phyloP scores from a whole-genome alignment of 2,329 filamentous ascomycete genomes.

The Onygenales sp. region DNA sequence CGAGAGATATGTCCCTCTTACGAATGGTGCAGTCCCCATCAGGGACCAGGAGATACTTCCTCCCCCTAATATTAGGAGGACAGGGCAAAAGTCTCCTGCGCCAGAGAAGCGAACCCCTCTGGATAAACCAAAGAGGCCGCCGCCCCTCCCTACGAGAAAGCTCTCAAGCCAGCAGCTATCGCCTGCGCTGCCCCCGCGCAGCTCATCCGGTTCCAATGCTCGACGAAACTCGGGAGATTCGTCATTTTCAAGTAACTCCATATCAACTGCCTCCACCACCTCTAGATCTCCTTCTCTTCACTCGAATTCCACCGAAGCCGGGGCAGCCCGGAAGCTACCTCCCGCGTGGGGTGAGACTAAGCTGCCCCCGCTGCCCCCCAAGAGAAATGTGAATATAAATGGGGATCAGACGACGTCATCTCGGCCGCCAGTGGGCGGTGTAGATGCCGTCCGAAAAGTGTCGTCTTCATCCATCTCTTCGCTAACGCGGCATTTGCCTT shows the following conservation, averaged over 20 bases:
- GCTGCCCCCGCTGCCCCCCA: conserved; percentile 47
- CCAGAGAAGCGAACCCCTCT: conserved; percentile 10
- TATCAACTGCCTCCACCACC: conserved; percentile 30
- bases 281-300: conserved; percentile 23
- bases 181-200: conserved; percentile 42
- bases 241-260: conserved; percentile 41
- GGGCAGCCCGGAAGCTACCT: conserved; percentile 31
- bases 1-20: conserved; percentile 8
- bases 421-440: not conserved
- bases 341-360: conserved; percentile 48
- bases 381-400: conserved; percentile 24
- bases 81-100: conserved; percentile 14
- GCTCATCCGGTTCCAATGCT: conserved; percentile 25
- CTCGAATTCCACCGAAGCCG: conserved; percentile 15
- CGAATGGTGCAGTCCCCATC: not conserved
- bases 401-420: conserved; percentile 11
- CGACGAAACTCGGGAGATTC: conserved; percentile 41
- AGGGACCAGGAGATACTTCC: conserved; percentile 8
- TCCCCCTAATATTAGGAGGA: conserved; percentile 17
- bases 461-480: not conserved
- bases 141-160: conserved; percentile 38
- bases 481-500: not conserved
- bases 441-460: not conserved
- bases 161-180: conserved; percentile 25
- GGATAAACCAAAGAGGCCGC: conserved; percentile 20